Conservation (phyloP, 257 asterid species). For the Craterostigma plantagineum region DNA sequence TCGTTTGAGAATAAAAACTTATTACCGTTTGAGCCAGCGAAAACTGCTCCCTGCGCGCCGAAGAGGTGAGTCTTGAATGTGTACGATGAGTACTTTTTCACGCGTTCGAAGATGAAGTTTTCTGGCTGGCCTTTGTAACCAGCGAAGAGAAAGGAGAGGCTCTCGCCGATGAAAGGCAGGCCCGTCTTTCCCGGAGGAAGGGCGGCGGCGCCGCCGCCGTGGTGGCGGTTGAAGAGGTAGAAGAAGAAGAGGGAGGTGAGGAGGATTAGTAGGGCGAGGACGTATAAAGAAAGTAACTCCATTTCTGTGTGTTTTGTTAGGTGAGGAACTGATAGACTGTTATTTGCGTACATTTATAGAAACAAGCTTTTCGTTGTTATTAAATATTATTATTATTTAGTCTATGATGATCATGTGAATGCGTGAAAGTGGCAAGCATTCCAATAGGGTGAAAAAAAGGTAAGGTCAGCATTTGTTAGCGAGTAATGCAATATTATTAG, state of each 20-base stretch:
- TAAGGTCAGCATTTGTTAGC: too few species aligned
- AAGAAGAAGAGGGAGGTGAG: background rate
- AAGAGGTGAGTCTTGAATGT: background rate
- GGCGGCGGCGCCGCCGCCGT: background rate
- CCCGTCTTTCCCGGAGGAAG: conserved; percentile 10
- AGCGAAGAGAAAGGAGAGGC: conserved; percentile 7
- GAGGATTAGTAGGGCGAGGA: background rate
- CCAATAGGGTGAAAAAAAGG: too few species aligned
- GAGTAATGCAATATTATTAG: too few species aligned
- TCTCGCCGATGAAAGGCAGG: conserved; percentile 10
- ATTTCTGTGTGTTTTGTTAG: too few species aligned
- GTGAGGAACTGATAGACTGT: too few species aligned
- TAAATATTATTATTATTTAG: too few species aligned
- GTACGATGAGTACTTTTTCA: conserved; percentile 7
- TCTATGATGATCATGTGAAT: too few species aligned
- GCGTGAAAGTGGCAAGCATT: too few species aligned
- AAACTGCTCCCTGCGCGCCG: background rate
- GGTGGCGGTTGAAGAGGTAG: background rate
- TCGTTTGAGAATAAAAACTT: background rate
- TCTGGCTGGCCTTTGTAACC: conserved; percentile 9
- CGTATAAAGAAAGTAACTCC: too few species aligned
- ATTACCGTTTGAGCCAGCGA: background rate
- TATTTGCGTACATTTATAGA: too few species aligned
- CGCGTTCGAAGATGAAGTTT: conserved; percentile 12
- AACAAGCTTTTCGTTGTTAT: too few species aligned